Conservation (phyloP, 352 stramenopile species). For the Globisporangium canariense region DNA sequence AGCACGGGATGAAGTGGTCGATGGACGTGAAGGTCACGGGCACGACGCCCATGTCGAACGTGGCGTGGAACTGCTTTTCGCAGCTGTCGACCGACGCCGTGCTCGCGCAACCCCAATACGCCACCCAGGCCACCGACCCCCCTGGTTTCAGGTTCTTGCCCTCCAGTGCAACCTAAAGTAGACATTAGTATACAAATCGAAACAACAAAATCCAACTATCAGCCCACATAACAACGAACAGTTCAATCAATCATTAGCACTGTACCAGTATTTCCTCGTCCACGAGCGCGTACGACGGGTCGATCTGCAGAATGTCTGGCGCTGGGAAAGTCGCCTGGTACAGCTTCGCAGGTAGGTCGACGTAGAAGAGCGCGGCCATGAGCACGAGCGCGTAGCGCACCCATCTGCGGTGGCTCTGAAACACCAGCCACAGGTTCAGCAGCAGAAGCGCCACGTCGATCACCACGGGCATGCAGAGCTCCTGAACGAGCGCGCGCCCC, state of each 20-base stretch:
- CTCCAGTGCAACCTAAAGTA: slow-evolving; percentile 27
- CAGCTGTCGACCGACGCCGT: slow-evolving; percentile 54
- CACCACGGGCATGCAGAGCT: slow-evolving; percentile 52
- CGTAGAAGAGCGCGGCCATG: slow-evolving; percentile 40
- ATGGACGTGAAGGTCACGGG: slow-evolving; percentile 65
- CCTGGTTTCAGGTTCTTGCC: slow-evolving; percentile 76
- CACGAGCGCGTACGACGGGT: slow-evolving; percentile 66
- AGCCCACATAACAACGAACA: not conserved
- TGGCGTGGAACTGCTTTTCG: slow-evolving; percentile 66
- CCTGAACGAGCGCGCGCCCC: slow-evolving; percentile 32
- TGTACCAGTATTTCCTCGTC: slow-evolving; percentile 71
- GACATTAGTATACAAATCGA: not conserved
- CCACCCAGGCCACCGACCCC: slow-evolving; percentile 69
- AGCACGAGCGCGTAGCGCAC: slow-evolving; percentile 41
- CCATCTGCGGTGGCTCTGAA: slow-evolving; percentile 59
- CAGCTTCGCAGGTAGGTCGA: slow-evolving; percentile 43
- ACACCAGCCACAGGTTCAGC: slow-evolving; percentile 37
- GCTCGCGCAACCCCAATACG: slow-evolving; percentile 76
- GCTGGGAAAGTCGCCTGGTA: slow-evolving; percentile 54
- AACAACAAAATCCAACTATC: not conserved
- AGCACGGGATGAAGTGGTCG: slow-evolving; percentile 86
- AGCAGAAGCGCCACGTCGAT: slow-evolving; percentile 47
- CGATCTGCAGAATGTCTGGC: slow-evolving; percentile 51
- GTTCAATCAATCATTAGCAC: not conserved
- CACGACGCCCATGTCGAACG: slow-evolving; percentile 63